These are phyloP conservation scores for Leishmania tarentolae DNA, from an alignment of 208 protist species.

Conservation along the genomic window DNA sequence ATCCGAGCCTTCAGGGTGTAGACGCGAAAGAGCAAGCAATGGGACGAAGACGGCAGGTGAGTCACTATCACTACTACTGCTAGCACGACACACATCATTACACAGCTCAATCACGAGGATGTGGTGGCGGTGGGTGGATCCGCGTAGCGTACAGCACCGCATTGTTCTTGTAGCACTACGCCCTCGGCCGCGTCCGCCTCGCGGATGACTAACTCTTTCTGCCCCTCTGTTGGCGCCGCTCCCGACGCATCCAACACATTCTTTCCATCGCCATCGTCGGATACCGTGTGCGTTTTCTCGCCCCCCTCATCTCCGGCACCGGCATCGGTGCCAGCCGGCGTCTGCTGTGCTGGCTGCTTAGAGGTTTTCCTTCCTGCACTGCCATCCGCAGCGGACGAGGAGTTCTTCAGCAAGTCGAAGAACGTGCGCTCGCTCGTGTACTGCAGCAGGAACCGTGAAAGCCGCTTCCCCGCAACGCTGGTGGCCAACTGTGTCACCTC, in stretches of 20 bases:
- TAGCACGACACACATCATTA: constrained; percentile 4
- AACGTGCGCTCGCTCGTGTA: constrained; percentile 83
- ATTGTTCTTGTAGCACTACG: not conserved
- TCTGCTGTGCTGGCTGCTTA: not conserved
- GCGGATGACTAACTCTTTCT: not conserved
- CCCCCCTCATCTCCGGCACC: not conserved
- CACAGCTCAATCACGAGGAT: not conserved
- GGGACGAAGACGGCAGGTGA: constrained; percentile 17
- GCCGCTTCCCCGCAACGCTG: constrained; percentile 60
- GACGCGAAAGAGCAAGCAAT: constrained; percentile 19
- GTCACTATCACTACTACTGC: constrained; percentile 1
- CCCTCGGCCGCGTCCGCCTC: not conserved
- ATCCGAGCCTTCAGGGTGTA: constrained; percentile 25
- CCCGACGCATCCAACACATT: not conserved
- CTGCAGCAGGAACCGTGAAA: constrained; percentile 63
- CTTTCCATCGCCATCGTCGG: not conserved
- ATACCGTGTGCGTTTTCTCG: not conserved
- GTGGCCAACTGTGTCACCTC: constrained; percentile 50
- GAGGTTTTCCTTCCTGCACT: not conserved
- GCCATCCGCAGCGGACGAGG: constrained; percentile 2
- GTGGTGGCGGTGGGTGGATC: not conserved
- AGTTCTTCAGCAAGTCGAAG: constrained; percentile 53
- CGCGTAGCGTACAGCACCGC: not conserved
- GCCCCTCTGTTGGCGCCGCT: not conserved
- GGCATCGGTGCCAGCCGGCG: not conserved